Evolutionary conservation across 2,329 filamentous ascomycete species (phyloP).

Genomic region (Talaromyces sp.): DNA sequence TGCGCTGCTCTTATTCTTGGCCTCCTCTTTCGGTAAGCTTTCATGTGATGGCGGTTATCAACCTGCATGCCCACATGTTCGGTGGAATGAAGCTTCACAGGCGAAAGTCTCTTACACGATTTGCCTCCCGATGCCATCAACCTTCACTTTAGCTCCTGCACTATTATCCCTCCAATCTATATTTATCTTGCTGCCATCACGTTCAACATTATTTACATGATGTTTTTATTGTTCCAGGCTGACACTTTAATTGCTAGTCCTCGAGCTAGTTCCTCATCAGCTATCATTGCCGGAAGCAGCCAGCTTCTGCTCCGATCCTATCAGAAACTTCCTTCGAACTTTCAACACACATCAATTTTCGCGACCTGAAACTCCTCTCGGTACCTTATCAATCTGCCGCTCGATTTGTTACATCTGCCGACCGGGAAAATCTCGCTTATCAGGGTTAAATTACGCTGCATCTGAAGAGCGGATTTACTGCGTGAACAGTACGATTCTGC

Average conservation of each 20-base stretch:
- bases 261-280: not conserved
- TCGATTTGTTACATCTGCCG: conserved; percentile 24
- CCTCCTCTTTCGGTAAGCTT: conserved; percentile 6
- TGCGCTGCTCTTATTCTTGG: not conserved
- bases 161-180: not conserved
- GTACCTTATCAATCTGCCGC: conserved; percentile 23
- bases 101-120: not conserved
- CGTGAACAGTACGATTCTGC: conserved; percentile 20
- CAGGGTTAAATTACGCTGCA: conserved; percentile 10
- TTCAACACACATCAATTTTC: not conserved
- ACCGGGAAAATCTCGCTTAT: conserved; percentile 17
- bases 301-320: conserved; percentile 6
- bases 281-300: conserved; percentile 10
- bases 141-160: not conserved
- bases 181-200: not conserved
- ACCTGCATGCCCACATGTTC: conserved; percentile 1
- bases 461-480: conserved; percentile 12
- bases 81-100: not conserved
- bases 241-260: not conserved
- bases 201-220: not conserved
- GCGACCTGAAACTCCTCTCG: not conserved
- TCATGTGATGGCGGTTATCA: not conserved
- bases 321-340: not conserved
- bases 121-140: not conserved
- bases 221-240: not conserved